Conservation (phyloP, 2,329 filamentous ascomycete species). For the Thelonectria blattea region DNA sequence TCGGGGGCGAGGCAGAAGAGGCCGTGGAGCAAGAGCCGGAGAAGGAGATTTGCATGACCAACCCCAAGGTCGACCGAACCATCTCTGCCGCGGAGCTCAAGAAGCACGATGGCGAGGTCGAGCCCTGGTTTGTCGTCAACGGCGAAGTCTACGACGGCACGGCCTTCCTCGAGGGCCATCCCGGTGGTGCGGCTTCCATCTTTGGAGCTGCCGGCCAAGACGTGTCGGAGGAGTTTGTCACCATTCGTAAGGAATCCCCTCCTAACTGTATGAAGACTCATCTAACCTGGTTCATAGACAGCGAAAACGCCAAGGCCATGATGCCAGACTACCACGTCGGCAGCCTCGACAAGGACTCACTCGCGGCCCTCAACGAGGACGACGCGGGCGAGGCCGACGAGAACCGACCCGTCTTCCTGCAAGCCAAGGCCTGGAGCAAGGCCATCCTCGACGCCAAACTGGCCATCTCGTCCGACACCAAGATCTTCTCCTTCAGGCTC, state of each 20-base stretch:
- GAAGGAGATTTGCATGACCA: slow-evolving; percentile 79
- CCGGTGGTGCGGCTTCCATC: slow-evolving; percentile 86
- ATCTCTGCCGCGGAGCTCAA: slow-evolving; percentile 77
- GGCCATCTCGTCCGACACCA: slow-evolving; percentile 76
- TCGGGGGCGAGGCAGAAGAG: slow-evolving; percentile 57
- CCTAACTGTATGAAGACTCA: background rate
- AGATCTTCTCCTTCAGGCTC: slow-evolving; percentile 81
- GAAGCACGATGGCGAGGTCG: slow-evolving; percentile 66
- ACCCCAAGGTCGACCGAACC: slow-evolving; percentile 64
- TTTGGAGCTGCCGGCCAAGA: slow-evolving; percentile 82
- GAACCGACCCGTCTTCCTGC: slow-evolving; percentile 69
- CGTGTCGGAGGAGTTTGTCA: slow-evolving; percentile 85
- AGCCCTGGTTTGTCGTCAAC: slow-evolving; percentile 87
- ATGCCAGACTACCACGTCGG: slow-evolving; percentile 87
- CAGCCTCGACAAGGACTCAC: slow-evolving; percentile 67
- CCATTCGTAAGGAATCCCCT: slow-evolving; percentile 73
- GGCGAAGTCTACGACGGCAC: slow-evolving; percentile 91
- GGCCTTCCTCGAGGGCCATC: slow-evolving; percentile 78
- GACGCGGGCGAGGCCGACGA: slow-evolving; percentile 47
- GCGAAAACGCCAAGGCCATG: slow-evolving; percentile 90
- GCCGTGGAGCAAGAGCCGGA: slow-evolving; percentile 54
- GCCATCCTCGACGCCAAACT: slow-evolving; percentile 71
- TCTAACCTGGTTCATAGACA: slow-evolving; percentile 63
- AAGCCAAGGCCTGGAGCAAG: slow-evolving; percentile 75
- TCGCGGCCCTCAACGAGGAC: slow-evolving; percentile 56